Conservation (phyloP, 345 rosid genomes). For the Eucalyptus sp. region DNA sequence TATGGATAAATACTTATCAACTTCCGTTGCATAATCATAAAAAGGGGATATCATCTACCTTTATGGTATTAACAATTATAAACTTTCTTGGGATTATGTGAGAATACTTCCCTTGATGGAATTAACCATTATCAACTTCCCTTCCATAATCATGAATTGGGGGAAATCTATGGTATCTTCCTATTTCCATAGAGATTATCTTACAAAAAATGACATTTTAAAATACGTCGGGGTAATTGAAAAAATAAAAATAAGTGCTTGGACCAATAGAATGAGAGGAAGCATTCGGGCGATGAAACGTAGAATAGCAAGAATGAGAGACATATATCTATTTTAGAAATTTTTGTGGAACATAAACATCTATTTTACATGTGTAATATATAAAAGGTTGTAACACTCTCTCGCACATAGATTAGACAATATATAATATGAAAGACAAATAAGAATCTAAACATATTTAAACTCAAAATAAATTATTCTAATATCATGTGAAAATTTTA, state of each 20-base stretch:
- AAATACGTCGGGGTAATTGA: too few relatives aligned
- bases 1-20: not conserved
- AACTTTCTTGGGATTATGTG: not conserved
- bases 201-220: too few relatives aligned
- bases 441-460: too few relatives aligned
- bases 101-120: not conserved
- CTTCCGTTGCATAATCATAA: not conserved
- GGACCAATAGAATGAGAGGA: not conserved
- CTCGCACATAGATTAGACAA: too few relatives aligned
- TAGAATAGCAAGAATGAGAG: too few relatives aligned
- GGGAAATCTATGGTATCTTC: not conserved
- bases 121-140: not conserved
- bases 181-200: not conserved
- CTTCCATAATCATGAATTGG: not conserved
- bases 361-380: not conserved
- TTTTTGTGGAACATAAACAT: too few relatives aligned
- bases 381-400: too few relatives aligned
- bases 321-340: too few relatives aligned
- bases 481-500: too few relatives aligned
- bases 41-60: not conserved
- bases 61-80: not conserved
- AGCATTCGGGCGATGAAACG: not conserved
- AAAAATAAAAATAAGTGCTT: too few relatives aligned
- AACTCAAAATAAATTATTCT: too few relatives aligned
- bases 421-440: too few relatives aligned